Evolutionary conservation across 495 filamentous ascomycete genomes (phyloP), one percentile per base, ranked within the genome.

Genomic region (Sphaerosporella brunnea): DNA sequence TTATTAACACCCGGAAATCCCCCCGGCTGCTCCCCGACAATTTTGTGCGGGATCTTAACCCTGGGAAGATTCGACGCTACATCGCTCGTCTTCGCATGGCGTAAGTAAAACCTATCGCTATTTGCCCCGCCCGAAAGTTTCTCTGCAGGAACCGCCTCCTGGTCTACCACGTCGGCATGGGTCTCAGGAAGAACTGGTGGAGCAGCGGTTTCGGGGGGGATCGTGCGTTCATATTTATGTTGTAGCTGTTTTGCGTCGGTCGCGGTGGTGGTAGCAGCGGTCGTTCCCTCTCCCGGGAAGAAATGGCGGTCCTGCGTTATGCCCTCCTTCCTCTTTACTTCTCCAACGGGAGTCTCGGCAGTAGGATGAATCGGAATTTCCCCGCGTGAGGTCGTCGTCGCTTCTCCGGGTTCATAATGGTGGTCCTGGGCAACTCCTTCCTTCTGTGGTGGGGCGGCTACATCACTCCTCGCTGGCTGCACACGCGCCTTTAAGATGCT

Each of bases 51-150:
- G 37, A 82, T 58, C 54, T 78, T 79, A 11, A 71, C 64, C 47
- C 68, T 61, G 13, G 78, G 76, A 21, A 75, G 57, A 13, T 72
- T 70, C 5, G 74, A 79, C 7, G 69, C 49, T 4, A 70, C 66
- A 3, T 69, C 59, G 18, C 64, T 64, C 11, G 62, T 58, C 45
- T 68, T 60, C 10, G 53, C 56, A 3, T 73, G 69, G 8, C 69
- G 69, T 20, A 65, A 59, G 52, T 75, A 78, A 55, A 77, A 78
- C 18, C 69, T 68, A 57, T 84, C 76, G 53, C 73, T 68, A 43
- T 70, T 66, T 28, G 67, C 64, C 42, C 66, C 73, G 56, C 50
- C 39, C n/a, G 24, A 43, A n/a, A 56, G 61, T 51, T 48, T 59
- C 53, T 47, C 56, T 1, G 61, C 55, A 3, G 7, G 19, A 10